Base-by-base conservation (phyloP, 768 basidiomycete species). In the Boletus tylopilopsis region DNA sequence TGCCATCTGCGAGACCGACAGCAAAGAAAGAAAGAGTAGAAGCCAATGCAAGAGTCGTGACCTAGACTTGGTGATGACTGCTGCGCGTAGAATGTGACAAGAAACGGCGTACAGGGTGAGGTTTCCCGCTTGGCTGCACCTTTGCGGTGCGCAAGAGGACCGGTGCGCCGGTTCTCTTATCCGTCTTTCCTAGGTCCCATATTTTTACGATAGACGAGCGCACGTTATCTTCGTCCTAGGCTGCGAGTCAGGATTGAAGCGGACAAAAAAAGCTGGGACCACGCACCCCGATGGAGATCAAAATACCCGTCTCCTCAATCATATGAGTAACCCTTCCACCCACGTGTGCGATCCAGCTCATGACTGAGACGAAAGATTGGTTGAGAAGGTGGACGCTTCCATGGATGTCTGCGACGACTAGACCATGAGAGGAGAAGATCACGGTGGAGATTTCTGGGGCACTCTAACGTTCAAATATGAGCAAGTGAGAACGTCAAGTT, bases 1-100 rank as follows among this genome's bases (percentile, higher is more conserved):
- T 90, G 22, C 96, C 96, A 61, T 97, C 94, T 6, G 85, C 93
- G n/a, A 98, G 79, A 13, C 94, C 96, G 34, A 98, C 80, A 6
- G 94, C 87, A 22, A 99, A 81, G 65, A 94, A 90, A 0, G 89
- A 81, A 4, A 96, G 75, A 16, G 79, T 78, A 6, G 81, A 71
- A 0, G 94, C 88, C 19, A 94, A 72, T 0, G 94, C 90, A 35
- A 96, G 73, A 2, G 86, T 80, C 2, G 90, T 84, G 11, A 94
- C 82, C 81, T 89, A 42, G 19, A 37, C 29, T 38, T 37, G 16
- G 25, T 3, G 42, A 41, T 47, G 34, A 54, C 34, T 34, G 19
- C 15, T 16, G 36, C n/a, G 38, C 16, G 39, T 18, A 24, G 22
- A 19, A 30, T 13, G 42, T 1, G 27, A 27, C 2, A 22, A 18